phyloP scores from a whole-genome alignment of 805 yeast genomes.

The Saccharomyces mikatae region DNA sequence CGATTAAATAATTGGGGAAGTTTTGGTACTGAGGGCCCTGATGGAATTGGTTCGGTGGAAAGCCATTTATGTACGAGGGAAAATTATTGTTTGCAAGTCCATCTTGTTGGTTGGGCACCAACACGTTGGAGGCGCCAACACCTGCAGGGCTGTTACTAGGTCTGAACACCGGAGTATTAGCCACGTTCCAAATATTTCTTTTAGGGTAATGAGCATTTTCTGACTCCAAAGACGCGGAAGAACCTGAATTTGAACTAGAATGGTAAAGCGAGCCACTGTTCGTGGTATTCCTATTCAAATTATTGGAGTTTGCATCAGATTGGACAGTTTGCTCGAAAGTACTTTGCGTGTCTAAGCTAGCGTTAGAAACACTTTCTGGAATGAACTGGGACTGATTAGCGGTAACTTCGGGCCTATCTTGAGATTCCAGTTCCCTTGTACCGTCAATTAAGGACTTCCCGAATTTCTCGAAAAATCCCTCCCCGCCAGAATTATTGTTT shows the following conservation, averaged over 20 bases:
- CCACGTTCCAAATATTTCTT: slow-evolving; percentile 24
- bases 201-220: background rate
- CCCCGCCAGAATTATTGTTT: slow-evolving; percentile 3
- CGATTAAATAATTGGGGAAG: background rate
- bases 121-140: background rate
- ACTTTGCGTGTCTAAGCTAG: background rate
- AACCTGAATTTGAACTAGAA: background rate
- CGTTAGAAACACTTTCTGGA: background rate
- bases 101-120: background rate
- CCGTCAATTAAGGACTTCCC: slow-evolving; percentile 31
- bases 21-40: background rate
- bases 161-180: slow-evolving; percentile 23
- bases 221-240: background rate
- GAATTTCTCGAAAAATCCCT: slow-evolving; percentile 29
- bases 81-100: background rate
- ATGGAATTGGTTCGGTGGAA: background rate
- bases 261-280: background rate
- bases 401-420: background rate
- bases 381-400: background rate
- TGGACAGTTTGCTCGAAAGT: background rate
- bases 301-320: background rate
- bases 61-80: background rate
- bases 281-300: background rate
- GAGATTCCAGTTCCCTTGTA: slow-evolving; percentile 27
- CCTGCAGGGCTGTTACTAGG: slow-evolving; percentile 9